Conservation (phyloP, 116 monocot genomes). For the Cymodocea nodosa region DNA sequence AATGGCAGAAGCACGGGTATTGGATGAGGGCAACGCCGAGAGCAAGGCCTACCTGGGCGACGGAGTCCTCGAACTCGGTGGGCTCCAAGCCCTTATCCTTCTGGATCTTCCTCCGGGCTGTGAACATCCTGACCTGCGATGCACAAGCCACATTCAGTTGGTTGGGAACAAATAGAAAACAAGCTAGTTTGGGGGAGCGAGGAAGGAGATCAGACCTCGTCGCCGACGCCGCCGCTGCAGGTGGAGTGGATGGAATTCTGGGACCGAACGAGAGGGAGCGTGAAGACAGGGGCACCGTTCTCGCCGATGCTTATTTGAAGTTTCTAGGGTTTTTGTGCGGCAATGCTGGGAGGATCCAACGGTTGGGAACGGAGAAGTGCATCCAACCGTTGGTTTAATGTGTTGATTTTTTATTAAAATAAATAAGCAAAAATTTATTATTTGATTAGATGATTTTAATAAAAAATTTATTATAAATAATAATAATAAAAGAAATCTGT, state of each 20-base stretch:
- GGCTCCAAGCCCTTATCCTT: conserved; percentile 73
- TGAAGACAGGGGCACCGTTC: not conserved
- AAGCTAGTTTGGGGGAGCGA: not conserved
- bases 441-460: too few species aligned
- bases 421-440: too few species aligned
- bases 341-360: not conserved
- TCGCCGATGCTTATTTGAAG: not conserved
- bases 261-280: not conserved
- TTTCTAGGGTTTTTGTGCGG: not conserved
- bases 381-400: not conserved
- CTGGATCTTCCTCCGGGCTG: conserved; percentile 73
- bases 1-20: not conserved
- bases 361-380: not conserved
- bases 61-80: conserved; percentile 57
- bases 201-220: not conserved
- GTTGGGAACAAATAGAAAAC: not conserved
- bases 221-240: too few species aligned
- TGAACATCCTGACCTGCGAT: conserved; percentile 36
- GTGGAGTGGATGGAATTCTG: not conserved
- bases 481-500: too few species aligned
- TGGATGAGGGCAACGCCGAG: not conserved
- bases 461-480: too few species aligned
- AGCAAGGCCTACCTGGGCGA: conserved; percentile 57
- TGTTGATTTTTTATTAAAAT: too few species aligned
- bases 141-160: not conserved